Percentiles rank a stretch among this genome's conserved stretches.
Evolutionary conservation across 805 yeast genomes (phyloP).

Genomic region (Grigorovia transvaalensis): DNA sequence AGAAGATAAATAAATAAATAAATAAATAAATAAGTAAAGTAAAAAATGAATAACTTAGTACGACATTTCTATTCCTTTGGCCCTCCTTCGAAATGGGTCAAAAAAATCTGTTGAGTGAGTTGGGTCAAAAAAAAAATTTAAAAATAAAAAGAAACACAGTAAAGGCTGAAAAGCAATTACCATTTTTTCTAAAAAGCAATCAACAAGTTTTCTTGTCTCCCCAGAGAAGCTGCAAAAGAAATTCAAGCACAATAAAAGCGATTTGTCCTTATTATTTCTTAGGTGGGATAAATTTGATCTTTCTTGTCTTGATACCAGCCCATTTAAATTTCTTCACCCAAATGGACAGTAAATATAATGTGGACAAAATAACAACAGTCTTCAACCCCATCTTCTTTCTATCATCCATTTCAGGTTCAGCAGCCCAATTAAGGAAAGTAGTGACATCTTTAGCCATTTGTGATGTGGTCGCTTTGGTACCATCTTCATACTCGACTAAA

Average conservation of each 20-base stretch:
- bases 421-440: slow-evolving; percentile 93
- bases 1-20: background rate
- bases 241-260: background rate
- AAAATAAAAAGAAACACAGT: background rate
- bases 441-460: slow-evolving; percentile 99
- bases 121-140: too few relatives aligned
- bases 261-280: slow-evolving; percentile 29
- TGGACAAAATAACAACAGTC: slow-evolving; percentile 70
- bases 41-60: background rate
- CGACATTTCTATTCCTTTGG: too few relatives aligned
- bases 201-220: too few relatives aligned
- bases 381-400: slow-evolving; percentile 95
- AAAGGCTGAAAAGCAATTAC: too few relatives aligned
- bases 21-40: too few relatives aligned
- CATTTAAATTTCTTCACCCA: slow-evolving; percentile 98
- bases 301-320: slow-evolving; percentile 92
- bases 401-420: slow-evolving; percentile 98
- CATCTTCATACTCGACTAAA: slow-evolving; percentile 96
- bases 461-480: slow-evolving; percentile 95
- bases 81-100: too few relatives aligned
- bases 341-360: slow-evolving; percentile 71
- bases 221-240: background rate
- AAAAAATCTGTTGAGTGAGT: too few relatives aligned
- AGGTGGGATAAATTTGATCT: slow-evolving; percentile 88
- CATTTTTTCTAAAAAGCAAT: too few relatives aligned